Percentiles rank a stretch among this genome's conserved stretches.
phyloP scores from a whole-genome alignment of 2,329 filamentous ascomycete genomes.

The Calycina marina region DNA sequence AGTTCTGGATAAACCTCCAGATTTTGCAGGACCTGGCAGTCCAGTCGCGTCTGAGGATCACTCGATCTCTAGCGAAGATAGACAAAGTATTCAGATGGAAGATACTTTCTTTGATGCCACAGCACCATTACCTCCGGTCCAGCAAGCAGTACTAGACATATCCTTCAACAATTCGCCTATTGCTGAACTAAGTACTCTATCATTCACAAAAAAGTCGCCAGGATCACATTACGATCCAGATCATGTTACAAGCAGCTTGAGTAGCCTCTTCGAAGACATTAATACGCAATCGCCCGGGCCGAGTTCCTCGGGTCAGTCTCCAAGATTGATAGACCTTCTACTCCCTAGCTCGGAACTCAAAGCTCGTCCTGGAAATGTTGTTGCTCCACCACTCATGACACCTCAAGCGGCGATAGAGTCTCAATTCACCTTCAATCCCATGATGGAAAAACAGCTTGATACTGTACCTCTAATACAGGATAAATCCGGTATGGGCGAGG shows the following conservation, averaged over 20 bases:
- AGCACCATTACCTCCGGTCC: conserved; percentile 13
- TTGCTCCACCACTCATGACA: conserved; percentile 14
- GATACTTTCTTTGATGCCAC: conserved; percentile 19
- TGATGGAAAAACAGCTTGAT: conserved; percentile 14
- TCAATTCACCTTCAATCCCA: conserved; percentile 4
- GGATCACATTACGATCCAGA: conserved; percentile 22
- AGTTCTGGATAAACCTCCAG: conserved; percentile 11
- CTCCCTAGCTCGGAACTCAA: conserved; percentile 33
- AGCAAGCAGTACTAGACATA: conserved; percentile 10
- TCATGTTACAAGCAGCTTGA: conserved; percentile 23
- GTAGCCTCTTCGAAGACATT: conserved; percentile 24
- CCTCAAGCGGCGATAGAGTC: conserved; percentile 9
- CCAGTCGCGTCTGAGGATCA: conserved; percentile 14
- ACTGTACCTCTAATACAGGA: conserved; percentile 13
- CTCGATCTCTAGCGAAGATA: conserved; percentile 13
- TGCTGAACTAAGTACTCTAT: conserved; percentile 21
- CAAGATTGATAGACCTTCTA: conserved; percentile 31
- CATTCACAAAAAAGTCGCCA: conserved; percentile 16
- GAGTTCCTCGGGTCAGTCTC: conserved; percentile 29
- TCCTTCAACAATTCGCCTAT: conserved; percentile 17
- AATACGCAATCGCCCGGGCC: conserved; percentile 20
- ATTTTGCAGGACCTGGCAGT: conserved; percentile 8
- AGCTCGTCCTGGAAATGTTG: conserved; percentile 18
- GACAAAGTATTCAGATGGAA: conserved; percentile 17
- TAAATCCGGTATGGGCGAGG: conserved; percentile 26